phyloP scores from a whole-genome alignment of 108 stramenopile genomes.

The Stephanodiscus triporus region DNA sequence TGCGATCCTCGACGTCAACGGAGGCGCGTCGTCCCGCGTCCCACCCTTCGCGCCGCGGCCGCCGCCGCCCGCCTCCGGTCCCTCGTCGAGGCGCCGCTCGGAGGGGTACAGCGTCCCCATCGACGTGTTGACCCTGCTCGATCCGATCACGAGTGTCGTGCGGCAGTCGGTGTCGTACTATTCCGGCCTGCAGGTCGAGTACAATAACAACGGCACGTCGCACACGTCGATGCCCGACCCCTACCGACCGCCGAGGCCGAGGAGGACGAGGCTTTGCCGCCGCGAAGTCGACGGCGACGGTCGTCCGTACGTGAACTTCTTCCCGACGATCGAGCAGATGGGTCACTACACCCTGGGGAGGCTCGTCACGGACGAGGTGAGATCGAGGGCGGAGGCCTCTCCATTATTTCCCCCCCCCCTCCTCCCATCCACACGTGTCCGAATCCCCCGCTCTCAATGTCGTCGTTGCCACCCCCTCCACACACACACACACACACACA shows the following conservation, averaged over 20 bases:
- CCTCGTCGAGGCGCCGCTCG: too few relatives aligned
- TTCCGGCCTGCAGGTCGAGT: constrained; percentile 28
- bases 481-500: too few relatives aligned
- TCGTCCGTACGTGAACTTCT: constrained; percentile 27
- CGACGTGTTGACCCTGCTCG: constrained; percentile 24
- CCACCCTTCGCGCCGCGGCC: not conserved
- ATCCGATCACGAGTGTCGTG: not conserved
- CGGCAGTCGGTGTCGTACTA: constrained; percentile 30
- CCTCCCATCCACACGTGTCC: not conserved
- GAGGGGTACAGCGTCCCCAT: constrained; percentile 31
- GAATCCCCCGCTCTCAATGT: too few relatives aligned
- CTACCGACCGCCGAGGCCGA: not conserved
- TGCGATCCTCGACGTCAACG: constrained; percentile 21
- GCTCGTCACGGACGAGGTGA: constrained; percentile 24
- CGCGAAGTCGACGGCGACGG: constrained; percentile 2
- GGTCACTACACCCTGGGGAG: constrained; percentile 21
- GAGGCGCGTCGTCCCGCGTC: not conserved
- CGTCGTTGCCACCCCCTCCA: too few relatives aligned
- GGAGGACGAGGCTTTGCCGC: not conserved
- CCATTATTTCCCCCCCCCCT: not conserved
- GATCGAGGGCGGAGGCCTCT: too few relatives aligned
- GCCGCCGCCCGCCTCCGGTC: not conserved
- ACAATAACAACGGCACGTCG: constrained; percentile 22
- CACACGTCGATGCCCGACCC: constrained; percentile 11
- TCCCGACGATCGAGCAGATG: constrained; percentile 41